Evolutionary conservation across 257 asterid genomes (phyloP), one percentile per base, ranked within the genome.

Genomic region (Ilex asprella): DNA sequence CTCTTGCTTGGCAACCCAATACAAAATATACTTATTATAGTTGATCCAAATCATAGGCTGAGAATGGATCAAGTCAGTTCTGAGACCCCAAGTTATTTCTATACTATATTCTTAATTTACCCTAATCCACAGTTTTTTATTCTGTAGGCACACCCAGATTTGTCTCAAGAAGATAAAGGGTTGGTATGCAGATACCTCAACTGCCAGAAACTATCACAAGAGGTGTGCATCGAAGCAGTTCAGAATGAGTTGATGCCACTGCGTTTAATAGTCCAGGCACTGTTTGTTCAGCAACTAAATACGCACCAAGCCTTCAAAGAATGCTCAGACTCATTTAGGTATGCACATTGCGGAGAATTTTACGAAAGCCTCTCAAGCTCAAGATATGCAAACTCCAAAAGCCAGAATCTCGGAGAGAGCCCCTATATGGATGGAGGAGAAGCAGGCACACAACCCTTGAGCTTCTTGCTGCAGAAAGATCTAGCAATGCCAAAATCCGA

Each of bases 181-280:
- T 21, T 10, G 49, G 75, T 83, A 14, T 85, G 96, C 83, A 83
- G 81, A 58, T 74, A 81, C 70, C 86, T 87, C 56, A 75, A 79
- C 70, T 85, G 96, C 83, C 87, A 76, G 71, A 87, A 79, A 70
- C 82, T 87, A 51, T 85, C 96, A 7, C 87, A 76, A 57, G 70
- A 79, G 52, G 76, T 76, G 4, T 83, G 94, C 75, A 72, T 83
- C 12, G 87, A 78, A 72, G 96, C 89, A 2, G 91, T 87, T 10
- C 87, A 86, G 49, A 85, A 87, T 62, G 89, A 85, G 56, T 57
- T 67, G 64, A 87, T 85, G 94, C 96, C 94, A 2, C 66, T 87
- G 64, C 66, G 89, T 50, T 80, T 87, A 27, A 79, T 87, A 53
- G 87, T 87, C 61, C 96, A 83, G 68, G 96, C 91, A 2, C 89